phyloP scores from a whole-genome alignment of 1,284 basidiomycete species.

The Golubevia pallescens region DNA sequence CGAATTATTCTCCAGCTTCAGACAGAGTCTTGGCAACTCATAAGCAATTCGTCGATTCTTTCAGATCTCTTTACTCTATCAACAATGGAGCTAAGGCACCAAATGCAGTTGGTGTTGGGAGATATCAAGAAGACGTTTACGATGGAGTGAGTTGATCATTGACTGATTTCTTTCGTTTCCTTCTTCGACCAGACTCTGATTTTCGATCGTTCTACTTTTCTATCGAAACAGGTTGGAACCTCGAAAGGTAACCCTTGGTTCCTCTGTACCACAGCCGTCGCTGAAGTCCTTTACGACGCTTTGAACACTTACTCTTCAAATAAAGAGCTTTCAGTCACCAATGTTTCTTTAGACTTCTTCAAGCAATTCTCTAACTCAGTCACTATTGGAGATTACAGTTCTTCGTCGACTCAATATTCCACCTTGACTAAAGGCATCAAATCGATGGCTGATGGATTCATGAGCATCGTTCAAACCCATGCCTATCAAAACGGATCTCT shows the following conservation, averaged over 20 bases:
- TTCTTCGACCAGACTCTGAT: no score
- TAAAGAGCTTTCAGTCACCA: conserved; percentile 19
- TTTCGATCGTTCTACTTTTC: neutral
- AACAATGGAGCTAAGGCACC: conserved; percentile 29
- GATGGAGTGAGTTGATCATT: conserved; percentile 17
- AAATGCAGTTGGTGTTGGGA: conserved; percentile 24
- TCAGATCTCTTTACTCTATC: conserved; percentile 31
- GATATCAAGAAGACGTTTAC: conserved; percentile 31
- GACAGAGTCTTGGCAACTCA: conserved; percentile 34
- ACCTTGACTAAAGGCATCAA: conserved; percentile 25
- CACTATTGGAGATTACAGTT: conserved; percentile 17
- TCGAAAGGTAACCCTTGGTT: conserved; percentile 42
- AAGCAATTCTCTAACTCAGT: conserved; percentile 21
- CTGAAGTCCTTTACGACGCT: conserved; percentile 37
- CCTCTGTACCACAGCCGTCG: conserved; percentile 33
- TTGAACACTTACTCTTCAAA: conserved; percentile 11
- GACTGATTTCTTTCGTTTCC: no score
- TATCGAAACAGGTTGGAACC: no score
- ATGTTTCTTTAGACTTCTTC: conserved; percentile 28
- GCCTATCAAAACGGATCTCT: conserved; percentile 29
- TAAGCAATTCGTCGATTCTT: conserved; percentile 33
- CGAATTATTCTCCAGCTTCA: conserved; percentile 27
- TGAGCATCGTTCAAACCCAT: conserved; percentile 29
- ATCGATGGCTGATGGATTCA: conserved; percentile 33
- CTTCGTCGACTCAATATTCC: conserved; percentile 16